Conservation (phyloP, 2,329 filamentous ascomycete species). For the Monilinia vaccinii-corymbosi region DNA sequence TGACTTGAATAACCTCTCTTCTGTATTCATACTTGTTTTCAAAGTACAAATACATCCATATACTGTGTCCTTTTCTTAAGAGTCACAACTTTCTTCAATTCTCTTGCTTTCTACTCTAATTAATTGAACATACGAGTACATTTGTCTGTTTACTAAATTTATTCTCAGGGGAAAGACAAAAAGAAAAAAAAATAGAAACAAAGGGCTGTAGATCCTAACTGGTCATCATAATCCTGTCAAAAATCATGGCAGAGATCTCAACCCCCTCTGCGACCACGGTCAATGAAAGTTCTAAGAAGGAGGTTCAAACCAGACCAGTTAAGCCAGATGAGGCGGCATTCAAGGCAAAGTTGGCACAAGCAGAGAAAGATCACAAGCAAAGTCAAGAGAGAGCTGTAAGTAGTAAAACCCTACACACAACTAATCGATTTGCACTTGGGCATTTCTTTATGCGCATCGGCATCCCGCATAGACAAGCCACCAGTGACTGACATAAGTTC, state of each 20-base stretch:
- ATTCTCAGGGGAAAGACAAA: neutral
- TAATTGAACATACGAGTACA: constrained; percentile 3
- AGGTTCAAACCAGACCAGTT: constrained; percentile 45
- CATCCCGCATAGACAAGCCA: constrained; percentile 5
- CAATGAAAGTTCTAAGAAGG: constrained; percentile 29
- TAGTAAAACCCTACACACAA: constrained; percentile 26
- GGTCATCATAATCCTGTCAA: neutral
- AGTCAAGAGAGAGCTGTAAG: constrained; percentile 62
- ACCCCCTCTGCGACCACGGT: constrained; percentile 34
- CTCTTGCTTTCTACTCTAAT: neutral
- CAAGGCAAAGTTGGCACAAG: constrained; percentile 68
- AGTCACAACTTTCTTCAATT: neutral
- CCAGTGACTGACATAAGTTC: constrained; percentile 13
- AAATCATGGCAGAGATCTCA: constrained; percentile 39
- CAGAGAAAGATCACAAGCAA: constrained; percentile 78
- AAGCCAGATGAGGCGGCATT: constrained; percentile 82
- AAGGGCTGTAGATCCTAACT: neutral
- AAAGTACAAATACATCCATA: neutral
- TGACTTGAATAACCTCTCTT: neutral
- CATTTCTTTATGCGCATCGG: constrained; percentile 2
- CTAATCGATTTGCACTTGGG: neutral
- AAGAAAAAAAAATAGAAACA: no score
- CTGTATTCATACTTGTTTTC: neutral
- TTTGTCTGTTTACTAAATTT: neutral
- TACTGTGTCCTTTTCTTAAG: neutral